Conservation (phyloP, 306 rosid species). For the Delonix regia region DNA sequence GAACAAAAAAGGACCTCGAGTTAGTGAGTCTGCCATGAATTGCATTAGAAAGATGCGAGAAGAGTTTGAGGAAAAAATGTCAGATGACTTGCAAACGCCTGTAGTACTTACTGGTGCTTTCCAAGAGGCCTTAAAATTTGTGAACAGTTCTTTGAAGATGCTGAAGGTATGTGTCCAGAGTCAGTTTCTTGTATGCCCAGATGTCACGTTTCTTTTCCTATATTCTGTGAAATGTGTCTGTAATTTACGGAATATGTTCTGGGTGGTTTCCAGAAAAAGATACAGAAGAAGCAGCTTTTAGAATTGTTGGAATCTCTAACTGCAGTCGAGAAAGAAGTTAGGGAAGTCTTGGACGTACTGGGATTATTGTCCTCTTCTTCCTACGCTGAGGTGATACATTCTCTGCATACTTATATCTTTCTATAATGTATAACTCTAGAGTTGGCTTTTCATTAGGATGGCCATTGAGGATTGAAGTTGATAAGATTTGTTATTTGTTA, state of each 20-base stretch:
- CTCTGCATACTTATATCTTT: slow-evolving; percentile 2
- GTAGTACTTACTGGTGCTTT: slow-evolving; percentile 78
- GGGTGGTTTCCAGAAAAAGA: slow-evolving; percentile 63
- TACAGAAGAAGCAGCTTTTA: slow-evolving; percentile 58
- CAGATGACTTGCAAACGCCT: slow-evolving; percentile 93
- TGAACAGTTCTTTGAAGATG: slow-evolving; percentile 66
- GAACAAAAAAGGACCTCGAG: slow-evolving; percentile 49
- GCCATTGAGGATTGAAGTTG: background rate
- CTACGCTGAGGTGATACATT: slow-evolving; percentile 65
- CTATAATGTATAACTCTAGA: background rate
- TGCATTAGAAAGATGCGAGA: slow-evolving; percentile 61
- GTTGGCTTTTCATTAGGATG: background rate
- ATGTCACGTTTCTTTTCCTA: background rate
- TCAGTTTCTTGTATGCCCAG: background rate
- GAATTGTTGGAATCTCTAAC: slow-evolving; percentile 63
- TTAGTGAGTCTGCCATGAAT: slow-evolving; percentile 61
- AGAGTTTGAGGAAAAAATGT: slow-evolving; percentile 84
- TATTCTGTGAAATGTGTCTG: background rate
- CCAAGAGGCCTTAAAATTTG: slow-evolving; percentile 80
- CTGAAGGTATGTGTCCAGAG: slow-evolving; percentile 62
- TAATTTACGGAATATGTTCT: slow-evolving; percentile 31
- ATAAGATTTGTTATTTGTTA: slow-evolving; percentile 26
- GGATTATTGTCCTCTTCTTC: slow-evolving; percentile 65
- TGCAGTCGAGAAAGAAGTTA: slow-evolving; percentile 66
- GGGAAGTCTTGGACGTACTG: slow-evolving; percentile 53